phyloP scores from a whole-genome alignment of 2,329 filamentous ascomycete species.

The Phialophora verrucosa region DNA sequence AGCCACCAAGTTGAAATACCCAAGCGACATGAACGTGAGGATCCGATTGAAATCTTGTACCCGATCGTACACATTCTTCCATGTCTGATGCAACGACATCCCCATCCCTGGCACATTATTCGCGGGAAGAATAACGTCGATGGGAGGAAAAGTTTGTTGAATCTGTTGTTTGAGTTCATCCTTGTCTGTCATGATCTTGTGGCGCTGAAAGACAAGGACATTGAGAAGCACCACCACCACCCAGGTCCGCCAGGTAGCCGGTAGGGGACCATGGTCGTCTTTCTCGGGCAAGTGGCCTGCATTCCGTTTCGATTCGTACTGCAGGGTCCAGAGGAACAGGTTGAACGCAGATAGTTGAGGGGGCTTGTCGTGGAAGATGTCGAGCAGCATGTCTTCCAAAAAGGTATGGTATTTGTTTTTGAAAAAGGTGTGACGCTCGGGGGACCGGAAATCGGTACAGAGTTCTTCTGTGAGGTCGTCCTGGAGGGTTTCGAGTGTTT shows the following conservation, averaged over 20 bases:
- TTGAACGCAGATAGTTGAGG: slow-evolving; percentile 3
- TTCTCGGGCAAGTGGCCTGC: not conserved
- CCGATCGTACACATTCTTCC: not conserved
- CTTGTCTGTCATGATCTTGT: not conserved
- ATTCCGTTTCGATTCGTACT: not conserved
- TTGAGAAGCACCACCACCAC: not conserved
- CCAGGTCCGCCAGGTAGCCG: not conserved
- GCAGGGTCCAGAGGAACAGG: not conserved
- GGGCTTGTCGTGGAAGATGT: not conserved
- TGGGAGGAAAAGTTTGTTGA: not conserved
- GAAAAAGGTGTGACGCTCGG: not conserved
- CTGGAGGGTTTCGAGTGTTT: not conserved
- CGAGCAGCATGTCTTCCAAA: not conserved
- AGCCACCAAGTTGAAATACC: not conserved
- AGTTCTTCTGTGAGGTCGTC: not conserved
- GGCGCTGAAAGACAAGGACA: not conserved
- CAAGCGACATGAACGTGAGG: not conserved
- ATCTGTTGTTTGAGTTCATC: not conserved
- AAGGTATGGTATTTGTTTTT: not conserved
- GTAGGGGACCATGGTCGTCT: not conserved
- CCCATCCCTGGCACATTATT: not conserved
- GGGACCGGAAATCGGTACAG: not conserved
- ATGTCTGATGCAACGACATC: not conserved
- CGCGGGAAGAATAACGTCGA: not conserved
- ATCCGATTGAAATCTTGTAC: not conserved